These are phyloP conservation scores for Sungouiozyma intestinalis DNA, from an alignment of 805 yeast genomes.

Conservation along the genomic window DNA sequence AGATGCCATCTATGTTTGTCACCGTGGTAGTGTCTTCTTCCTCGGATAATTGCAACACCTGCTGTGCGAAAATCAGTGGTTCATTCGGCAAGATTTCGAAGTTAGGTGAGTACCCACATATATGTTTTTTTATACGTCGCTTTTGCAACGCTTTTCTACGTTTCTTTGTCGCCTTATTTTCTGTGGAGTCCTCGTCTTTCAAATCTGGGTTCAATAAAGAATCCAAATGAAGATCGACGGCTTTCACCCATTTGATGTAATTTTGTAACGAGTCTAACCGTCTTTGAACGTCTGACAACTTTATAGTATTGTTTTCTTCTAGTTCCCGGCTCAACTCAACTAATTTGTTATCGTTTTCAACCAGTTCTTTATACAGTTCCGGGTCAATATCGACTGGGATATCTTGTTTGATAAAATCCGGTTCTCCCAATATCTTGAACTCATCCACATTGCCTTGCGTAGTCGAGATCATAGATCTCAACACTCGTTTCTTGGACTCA, in stretches of 20 bases:
- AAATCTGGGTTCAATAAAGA: neutral
- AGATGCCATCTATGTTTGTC: conserved; percentile 12
- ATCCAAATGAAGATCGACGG: conserved; percentile 14
- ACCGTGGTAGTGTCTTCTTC: conserved; percentile 1
- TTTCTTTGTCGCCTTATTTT: conserved; percentile 7
- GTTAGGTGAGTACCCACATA: conserved; percentile 23
- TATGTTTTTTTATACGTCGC: conserved; percentile 7
- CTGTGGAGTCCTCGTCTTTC: conserved; percentile 1
- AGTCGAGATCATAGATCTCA: conserved; percentile 9
- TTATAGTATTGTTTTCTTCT: conserved; percentile 7
- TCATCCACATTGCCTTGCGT: conserved; percentile 3
- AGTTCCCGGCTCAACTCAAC: conserved; percentile 9
- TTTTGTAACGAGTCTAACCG: conserved; percentile 9
- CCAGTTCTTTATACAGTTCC: conserved; percentile 10
- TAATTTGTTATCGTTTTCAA: conserved; percentile 13
- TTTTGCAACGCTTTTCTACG: conserved; percentile 2
- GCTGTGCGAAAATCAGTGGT: conserved; percentile 11
- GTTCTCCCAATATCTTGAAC: conserved; percentile 16
- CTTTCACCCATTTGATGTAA: conserved; percentile 27
- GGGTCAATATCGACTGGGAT: conserved; percentile 8
- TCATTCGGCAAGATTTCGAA: conserved; percentile 9
- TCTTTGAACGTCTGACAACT: conserved; percentile 9
- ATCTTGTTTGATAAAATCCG: conserved; percentile 12
- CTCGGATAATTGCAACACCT: conserved; percentile 4
- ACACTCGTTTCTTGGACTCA: conserved; percentile 1